These are phyloP conservation scores for Mycosphaerella sp. DNA, from an alignment of 2,329 filamentous ascomycete genomes.

Conservation along the genomic window DNA sequence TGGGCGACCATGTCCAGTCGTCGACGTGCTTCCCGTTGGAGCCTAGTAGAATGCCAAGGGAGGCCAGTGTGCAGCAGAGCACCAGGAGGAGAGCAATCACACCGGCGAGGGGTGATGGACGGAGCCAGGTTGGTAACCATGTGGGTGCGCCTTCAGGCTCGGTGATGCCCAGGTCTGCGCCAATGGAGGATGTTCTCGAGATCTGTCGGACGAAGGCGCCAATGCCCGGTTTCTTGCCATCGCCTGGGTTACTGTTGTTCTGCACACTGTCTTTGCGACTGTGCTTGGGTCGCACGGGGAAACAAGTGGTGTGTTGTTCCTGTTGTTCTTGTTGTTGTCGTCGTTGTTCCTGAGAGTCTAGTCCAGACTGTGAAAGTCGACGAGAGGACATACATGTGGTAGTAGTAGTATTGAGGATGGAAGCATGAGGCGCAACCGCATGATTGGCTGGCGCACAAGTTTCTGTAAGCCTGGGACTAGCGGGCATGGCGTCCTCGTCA, in stretches of 20 bases:
- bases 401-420: too few relatives aligned
- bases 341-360: too few relatives aligned
- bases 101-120: conserved; percentile 8
- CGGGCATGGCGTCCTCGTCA: too few relatives aligned
- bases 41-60: conserved; percentile 14
- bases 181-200: not conserved
- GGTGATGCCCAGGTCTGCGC: not conserved
- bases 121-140: conserved; percentile 10
- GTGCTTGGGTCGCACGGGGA: not conserved
- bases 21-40: conserved; percentile 10
- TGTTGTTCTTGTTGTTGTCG: too few relatives aligned
- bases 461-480: too few relatives aligned
- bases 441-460: too few relatives aligned
- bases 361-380: too few relatives aligned
- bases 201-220: not conserved
- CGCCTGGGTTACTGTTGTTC: not conserved
- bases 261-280: not conserved
- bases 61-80: conserved; percentile 13
- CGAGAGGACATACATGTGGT: too few relatives aligned
- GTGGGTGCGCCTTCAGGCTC: not conserved
- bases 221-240: not conserved
- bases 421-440: too few relatives aligned
- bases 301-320: too few relatives aligned
- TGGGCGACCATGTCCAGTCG: conserved; percentile 14
- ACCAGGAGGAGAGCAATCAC: conserved; percentile 8